Conservation (phyloP, 2,329 filamentous ascomycete species). For the Chaetomiaceae sp. region DNA sequence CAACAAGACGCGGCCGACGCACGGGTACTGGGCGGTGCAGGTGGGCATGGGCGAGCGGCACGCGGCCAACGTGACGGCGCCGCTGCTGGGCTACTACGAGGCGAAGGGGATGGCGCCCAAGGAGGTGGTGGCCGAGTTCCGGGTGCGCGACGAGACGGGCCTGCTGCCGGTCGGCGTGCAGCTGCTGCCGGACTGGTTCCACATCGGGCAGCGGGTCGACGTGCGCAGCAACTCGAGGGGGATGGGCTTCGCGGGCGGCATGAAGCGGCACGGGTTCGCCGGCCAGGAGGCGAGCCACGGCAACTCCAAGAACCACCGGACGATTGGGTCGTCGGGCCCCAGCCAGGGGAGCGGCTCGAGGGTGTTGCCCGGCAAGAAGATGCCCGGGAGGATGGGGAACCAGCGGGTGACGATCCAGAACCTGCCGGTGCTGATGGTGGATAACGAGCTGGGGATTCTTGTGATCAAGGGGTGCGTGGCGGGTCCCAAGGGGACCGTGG, state of each 20-base stretch:
- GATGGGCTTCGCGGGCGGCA: conserved; percentile 92
- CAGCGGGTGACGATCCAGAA: conserved; percentile 88
- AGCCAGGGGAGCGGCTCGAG: conserved; percentile 89
- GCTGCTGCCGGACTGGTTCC: conserved; percentile 86
- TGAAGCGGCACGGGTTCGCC: conserved; percentile 90
- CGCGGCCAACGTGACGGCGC: conserved; percentile 71
- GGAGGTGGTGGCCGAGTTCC: conserved; percentile 78
- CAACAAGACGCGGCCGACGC: conserved; percentile 71
- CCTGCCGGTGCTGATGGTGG: conserved; percentile 81
- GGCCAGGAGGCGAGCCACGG: conserved; percentile 92
- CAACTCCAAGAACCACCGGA: conserved; percentile 90
- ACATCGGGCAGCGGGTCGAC: conserved; percentile 86
- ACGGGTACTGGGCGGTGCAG: conserved; percentile 95
- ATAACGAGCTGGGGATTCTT: conserved; percentile 80
- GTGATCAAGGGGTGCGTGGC: conserved; percentile 82
- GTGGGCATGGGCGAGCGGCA: conserved; percentile 74
- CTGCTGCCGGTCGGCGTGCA: conserved; percentile 70
- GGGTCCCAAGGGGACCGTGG: conserved; percentile 80
- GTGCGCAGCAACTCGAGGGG: conserved; percentile 73
- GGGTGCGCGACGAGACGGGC: conserved; percentile 68
- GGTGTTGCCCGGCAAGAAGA: conserved; percentile 94
- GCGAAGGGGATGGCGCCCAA: conserved; percentile 79
- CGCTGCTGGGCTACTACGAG: conserved; percentile 84
- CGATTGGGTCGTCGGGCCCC: conserved; percentile 83
- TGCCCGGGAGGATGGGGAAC: conserved; percentile 94